Evolutionary conservation across 805 yeast species (phyloP).

Genomic region (Starmerella floricola): DNA sequence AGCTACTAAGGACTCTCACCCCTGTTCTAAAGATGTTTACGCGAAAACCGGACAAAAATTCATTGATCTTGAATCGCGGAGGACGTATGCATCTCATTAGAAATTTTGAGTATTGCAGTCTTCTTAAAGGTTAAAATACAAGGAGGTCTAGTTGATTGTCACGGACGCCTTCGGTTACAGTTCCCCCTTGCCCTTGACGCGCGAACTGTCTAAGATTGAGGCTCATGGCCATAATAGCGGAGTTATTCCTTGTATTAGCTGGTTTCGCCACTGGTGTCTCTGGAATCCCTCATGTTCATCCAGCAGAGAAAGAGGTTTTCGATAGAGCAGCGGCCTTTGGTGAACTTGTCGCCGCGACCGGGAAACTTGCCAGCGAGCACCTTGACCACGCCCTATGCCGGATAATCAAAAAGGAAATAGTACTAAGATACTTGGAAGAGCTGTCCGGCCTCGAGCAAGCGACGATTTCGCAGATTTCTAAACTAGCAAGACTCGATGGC

Average conservation of each 20-base stretch:
- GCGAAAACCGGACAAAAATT: no score
- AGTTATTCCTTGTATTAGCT: slow-evolving; percentile 13
- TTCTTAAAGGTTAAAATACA: no score
- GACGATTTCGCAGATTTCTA: not conserved
- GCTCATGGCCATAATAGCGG: slow-evolving; percentile 9
- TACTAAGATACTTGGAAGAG: slow-evolving; percentile 4
- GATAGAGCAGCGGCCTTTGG: slow-evolving; percentile 9
- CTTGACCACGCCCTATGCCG: slow-evolving; percentile 4
- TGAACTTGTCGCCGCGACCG: not conserved
- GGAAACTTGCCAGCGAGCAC: not conserved
- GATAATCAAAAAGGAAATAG: slow-evolving; percentile 3
- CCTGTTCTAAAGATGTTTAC: no score
- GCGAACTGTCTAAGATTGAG: no score
- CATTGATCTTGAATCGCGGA: no score
- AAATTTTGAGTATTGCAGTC: not conserved
- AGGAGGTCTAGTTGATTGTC: not conserved
- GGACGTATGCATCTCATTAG: not conserved
- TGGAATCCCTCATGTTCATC: slow-evolving; percentile 1
- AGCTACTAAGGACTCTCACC: no score
- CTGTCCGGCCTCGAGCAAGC: slow-evolving; percentile 4
- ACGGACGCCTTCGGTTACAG: no score
- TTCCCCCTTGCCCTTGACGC: no score
- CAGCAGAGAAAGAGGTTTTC: slow-evolving; percentile 10
- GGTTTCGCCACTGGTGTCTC: slow-evolving; percentile 10
- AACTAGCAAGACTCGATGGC: not conserved